A percentile compares a stretch with the other conserved stretches of the same genome.
Conservation (phyloP, 2,329 filamentous ascomycete species). For the Colletotrichum echinochloae region DNA sequence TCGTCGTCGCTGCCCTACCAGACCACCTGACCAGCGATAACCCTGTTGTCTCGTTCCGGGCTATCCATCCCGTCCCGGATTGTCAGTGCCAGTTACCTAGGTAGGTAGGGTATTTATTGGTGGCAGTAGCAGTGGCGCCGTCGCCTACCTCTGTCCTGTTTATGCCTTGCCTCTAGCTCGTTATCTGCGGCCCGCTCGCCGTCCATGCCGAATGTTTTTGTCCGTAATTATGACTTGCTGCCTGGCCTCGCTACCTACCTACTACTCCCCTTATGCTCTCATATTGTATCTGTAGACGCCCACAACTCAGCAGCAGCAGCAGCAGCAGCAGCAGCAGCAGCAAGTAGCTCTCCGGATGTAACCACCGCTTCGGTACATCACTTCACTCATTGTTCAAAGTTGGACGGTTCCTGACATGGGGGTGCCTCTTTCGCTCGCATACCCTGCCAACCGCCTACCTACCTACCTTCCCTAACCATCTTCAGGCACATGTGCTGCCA, state of each 20-base stretch:
- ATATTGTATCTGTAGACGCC: neutral
- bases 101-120: neutral
- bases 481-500: neutral
- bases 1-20: slow-evolving; percentile 15
- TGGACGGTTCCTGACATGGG: neutral
- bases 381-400: neutral
- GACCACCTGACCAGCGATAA: slow-evolving; percentile 34
- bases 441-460: too few species aligned
- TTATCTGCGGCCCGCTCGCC: neutral
- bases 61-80: slow-evolving; percentile 23
- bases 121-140: neutral
- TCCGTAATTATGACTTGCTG: neutral
- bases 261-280: neutral
- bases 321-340: neutral
- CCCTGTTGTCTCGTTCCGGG: slow-evolving; percentile 25
- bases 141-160: neutral
- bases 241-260: neutral
- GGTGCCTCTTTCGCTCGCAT: neutral
- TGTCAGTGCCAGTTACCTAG: slow-evolving; percentile 18
- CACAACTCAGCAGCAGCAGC: neutral
- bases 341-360: neutral
- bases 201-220: neutral
- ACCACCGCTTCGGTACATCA: neutral
- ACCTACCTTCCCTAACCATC: slow-evolving; percentile 6
- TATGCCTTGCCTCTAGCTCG: neutral